Base-by-base conservation (phyloP, 257 asterid genomes). In the Salvia splendens region DNA sequence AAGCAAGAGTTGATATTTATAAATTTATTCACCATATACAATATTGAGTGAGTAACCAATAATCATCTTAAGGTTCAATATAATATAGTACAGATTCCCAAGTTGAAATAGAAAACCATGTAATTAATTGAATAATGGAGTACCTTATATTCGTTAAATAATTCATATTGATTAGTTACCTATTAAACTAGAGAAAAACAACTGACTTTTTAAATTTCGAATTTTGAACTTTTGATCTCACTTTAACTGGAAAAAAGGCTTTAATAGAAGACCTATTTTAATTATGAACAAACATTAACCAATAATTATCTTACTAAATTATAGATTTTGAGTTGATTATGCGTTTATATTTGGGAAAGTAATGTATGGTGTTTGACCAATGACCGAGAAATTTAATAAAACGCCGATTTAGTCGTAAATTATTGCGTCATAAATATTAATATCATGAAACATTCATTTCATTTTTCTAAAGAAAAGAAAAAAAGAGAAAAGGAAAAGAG, bases 301-400 rank as follows among this genome's bases (percentile, higher is more conserved):
- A 15, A 3, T 52, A 10, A 52, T 52, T 3, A 20, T 17, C 28
- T 49, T 15, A 16, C 55, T 16, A 47, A 47, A 46, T 12, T n/a
- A 47, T 47, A n/a, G 0, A 4, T 5, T 47, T 5, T 47, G 24
- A 14, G 53, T n/a, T 47, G 24, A 47, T 6, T 38, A 52, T 52
- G 33, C 33, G 50, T 41, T 17, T 38, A 11, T 1, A 40, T 42
- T 16, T 8, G 32, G 35, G 51, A 40, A 36, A 58, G 12, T n/a
- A 55, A 9, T 24, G 46, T 35, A 33, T 59, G 49, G 33, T 36
- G 33, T 38, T 35, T 57, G 63, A 35, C 65, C 33, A 16, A 58
- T 59, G 48, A 16, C 36, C 36, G 36, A 35, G 14, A 8, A n/a
- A 15, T 6, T 55, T 41, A 14, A 58, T 15, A 14, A 35, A 35